Base-by-base conservation (phyloP, 345 rosid genomes). In the Cochlearia excelsa region DNA sequence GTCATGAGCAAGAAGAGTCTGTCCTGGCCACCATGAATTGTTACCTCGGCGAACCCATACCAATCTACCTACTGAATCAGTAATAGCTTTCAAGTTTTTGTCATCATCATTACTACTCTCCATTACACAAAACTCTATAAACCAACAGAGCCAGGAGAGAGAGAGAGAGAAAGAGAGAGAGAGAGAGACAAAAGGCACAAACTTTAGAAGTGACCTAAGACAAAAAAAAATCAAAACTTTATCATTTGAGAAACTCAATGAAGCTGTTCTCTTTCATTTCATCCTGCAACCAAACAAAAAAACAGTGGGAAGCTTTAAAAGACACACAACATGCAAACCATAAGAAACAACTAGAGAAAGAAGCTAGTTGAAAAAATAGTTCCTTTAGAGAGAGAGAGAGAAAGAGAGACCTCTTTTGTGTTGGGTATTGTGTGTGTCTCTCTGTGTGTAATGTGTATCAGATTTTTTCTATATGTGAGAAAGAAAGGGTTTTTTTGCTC, bases 21-120 rank as follows among this genome's bases (percentile, higher is more conserved):
- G 85, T 48, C 96, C 99, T 1, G 99, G 99, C 99, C 99, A 94
- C 99, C 99, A 94, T 6, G 99, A 87, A 30, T 96, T 96, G 72
- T 94, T 94, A 69, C 99, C 76, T 41, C 97, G 84, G 9, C 96
- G 88, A 46, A 94, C 97, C 99, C 99, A 94, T 27, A 94, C 99
- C 75, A 94, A 76, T 50, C 90, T 79, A 9, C 99, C 99, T 37
- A 94, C 89, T 4, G 95, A 81, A 26, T 81, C 79, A 71, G 90
- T 90, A 77, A 90, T 82, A 65, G 74, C 82, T 77, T 72, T 74
- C 67, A 62, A 54, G 65, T 73, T 73, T 68, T 65, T 72, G 76
- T 79, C 97, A 62, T 78, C 85, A 61, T 83, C 23, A 16, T 16
- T 16, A 16, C 23, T 78, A 74, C 85, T 75, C 72, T 82, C 91